Evolutionary conservation across 495 filamentous ascomycete genomes (phyloP).

Genomic region (Tuber borchii): DNA sequence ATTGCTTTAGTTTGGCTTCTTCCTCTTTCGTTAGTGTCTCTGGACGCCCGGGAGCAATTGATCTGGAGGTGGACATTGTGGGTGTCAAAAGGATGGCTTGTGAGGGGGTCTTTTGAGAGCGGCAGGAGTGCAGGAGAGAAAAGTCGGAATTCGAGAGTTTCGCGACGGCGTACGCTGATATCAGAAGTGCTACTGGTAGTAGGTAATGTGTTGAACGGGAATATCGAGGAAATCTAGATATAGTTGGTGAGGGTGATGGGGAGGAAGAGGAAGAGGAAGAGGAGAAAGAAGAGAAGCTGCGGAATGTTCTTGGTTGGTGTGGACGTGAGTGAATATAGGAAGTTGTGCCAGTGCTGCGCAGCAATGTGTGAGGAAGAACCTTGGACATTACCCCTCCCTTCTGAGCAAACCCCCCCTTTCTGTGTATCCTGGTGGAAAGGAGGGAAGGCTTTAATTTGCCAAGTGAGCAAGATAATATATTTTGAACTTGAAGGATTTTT

Average conservation of each 20-base stretch:
- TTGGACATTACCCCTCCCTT: slow-evolving; percentile 19
- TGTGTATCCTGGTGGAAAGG: neutral
- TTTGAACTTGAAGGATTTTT: neutral
- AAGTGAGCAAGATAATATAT: neutral
- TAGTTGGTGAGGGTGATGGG: neutral
- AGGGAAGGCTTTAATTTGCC: neutral
- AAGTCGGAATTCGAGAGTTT: neutral
- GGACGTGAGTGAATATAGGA: slow-evolving; percentile 13
- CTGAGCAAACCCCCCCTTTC: neutral
- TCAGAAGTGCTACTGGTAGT: neutral
- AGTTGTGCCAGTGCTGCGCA: slow-evolving; percentile 15
- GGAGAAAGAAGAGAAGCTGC: neutral
- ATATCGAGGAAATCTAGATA: neutral
- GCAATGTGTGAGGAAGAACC: slow-evolving; percentile 23
- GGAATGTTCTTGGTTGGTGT: slow-evolving; percentile 12
- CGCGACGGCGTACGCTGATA: neutral
- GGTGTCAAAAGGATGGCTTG: neutral
- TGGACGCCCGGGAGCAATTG: slow-evolving; percentile 64
- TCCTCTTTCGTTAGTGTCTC: slow-evolving; percentile 83
- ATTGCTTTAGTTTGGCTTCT: slow-evolving; percentile 76
- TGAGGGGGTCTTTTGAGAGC: neutral
- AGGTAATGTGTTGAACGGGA: neutral
- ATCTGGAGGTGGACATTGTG: slow-evolving; percentile 39
- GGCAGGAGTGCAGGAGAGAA: neutral
- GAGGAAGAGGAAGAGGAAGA: neutral